phyloP scores from a whole-genome alignment of 2,329 filamentous ascomycete species.

The Colletotrichum godetiae region DNA sequence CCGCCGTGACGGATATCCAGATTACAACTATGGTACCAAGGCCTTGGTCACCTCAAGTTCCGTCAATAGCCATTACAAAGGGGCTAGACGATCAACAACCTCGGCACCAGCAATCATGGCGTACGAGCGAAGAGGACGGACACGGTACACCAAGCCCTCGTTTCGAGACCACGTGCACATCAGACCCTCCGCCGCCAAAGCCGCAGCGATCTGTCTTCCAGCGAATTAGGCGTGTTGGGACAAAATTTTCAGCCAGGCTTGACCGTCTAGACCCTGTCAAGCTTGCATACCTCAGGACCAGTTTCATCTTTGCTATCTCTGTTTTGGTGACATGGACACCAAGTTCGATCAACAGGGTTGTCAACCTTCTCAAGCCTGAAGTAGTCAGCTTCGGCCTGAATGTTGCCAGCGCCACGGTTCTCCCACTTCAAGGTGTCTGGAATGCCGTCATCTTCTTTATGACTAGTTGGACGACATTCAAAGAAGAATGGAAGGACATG shows the following conservation, averaged over 20 bases:
- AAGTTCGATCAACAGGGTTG: conserved; percentile 79
- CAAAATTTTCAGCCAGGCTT: conserved; percentile 43
- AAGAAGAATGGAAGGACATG: conserved; percentile 43
- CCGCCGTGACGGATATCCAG: conserved; percentile 64
- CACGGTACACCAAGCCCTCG: conserved; percentile 19
- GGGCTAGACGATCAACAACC: conserved; percentile 17
- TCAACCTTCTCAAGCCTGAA: conserved; percentile 69
- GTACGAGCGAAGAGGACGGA: conserved; percentile 26
- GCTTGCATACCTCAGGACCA: conserved; percentile 69
- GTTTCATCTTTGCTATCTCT: conserved; percentile 70
- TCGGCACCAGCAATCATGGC: conserved; percentile 24
- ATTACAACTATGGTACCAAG: conserved; percentile 46
- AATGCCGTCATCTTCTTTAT: conserved; percentile 82
- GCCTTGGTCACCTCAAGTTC: conserved; percentile 25
- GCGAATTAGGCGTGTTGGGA: conserved; percentile 16
- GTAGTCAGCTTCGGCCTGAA: conserved; percentile 72
- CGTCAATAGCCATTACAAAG: conserved; percentile 32
- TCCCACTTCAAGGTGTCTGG: conserved; percentile 85
- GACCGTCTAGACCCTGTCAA: conserved; percentile 66
- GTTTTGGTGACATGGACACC: conserved; percentile 73
- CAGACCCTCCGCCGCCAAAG: conserved; percentile 26
- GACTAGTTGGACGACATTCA: conserved; percentile 64
- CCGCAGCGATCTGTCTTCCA: conserved; percentile 33
- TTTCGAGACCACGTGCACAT: conserved; percentile 42
- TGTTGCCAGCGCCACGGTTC: conserved; percentile 75